Evolutionary conservation across 345 rosid genomes (phyloP).

Genomic region (Syzygium jambos): DNA sequence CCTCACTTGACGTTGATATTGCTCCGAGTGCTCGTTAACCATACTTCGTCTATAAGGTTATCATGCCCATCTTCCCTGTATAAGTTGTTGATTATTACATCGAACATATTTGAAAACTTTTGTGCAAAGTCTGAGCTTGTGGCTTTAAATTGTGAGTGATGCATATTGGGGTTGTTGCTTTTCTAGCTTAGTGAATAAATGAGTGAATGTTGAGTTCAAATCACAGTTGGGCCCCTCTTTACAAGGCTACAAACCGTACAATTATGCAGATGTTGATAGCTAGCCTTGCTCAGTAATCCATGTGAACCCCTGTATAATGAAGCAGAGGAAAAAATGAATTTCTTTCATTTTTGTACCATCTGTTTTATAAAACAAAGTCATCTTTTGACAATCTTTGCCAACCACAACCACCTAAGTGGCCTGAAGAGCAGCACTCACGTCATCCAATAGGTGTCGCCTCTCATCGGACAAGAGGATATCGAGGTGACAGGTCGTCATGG

Average conservation of each 20-base stretch:
- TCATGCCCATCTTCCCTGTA: too few relatives aligned
- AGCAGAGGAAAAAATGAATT: neutral
- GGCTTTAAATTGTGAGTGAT: neutral
- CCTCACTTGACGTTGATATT: neutral
- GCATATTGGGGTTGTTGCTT: neutral
- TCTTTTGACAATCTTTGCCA: neutral
- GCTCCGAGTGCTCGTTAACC: neutral
- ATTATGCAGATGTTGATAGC: neutral
- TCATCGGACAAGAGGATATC: constrained; percentile 9
- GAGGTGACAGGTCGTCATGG: constrained; percentile 8
- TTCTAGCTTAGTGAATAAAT: too few relatives aligned
- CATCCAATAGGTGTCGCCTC: too few relatives aligned
- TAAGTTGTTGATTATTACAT: too few relatives aligned
- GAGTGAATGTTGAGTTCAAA: too few relatives aligned
- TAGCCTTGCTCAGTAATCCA: neutral
- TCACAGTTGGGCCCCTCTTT: too few relatives aligned
- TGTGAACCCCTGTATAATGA: neutral
- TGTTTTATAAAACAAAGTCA: neutral
- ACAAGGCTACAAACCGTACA: neutral
- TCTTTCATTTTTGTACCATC: neutral
- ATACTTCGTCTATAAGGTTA: too few relatives aligned
- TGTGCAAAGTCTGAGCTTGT: neutral
- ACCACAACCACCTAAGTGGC: neutral
- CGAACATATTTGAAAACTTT: too few relatives aligned
- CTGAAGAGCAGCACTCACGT: neutral